phyloP scores from a whole-genome alignment of 139 green algal genomes.

The Coelastrella sp. region DNA sequence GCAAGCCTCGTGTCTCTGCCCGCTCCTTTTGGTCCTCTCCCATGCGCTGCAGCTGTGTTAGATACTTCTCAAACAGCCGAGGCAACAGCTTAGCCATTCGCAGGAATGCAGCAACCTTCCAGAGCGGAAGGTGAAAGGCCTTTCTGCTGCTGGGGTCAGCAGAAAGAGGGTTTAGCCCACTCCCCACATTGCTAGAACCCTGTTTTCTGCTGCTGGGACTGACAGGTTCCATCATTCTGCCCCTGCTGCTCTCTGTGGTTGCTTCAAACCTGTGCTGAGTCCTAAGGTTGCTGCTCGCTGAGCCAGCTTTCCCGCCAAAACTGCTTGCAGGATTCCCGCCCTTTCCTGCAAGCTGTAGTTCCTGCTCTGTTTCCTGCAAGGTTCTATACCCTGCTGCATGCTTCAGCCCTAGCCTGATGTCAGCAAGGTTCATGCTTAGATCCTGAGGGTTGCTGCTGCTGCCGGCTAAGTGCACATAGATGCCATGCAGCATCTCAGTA shows the following conservation, averaged over 20 bases:
- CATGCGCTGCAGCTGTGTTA: conserved; percentile 24
- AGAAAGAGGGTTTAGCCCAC: too few species aligned
- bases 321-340: neutral
- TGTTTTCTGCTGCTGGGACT: conserved; percentile 3
- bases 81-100: conserved; percentile 38
- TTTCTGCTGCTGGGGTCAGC: neutral
- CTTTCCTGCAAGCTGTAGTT: too few species aligned
- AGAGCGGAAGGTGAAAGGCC: conserved; percentile 26
- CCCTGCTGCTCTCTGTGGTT: conserved; percentile 34
- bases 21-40: neutral
- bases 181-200: neutral
- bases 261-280: neutral
- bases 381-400: conserved; percentile 35
- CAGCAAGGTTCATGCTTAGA: conserved; percentile 29
- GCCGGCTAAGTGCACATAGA: conserved; percentile 45
- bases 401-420: conserved; percentile 36
- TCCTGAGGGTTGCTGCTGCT: conserved; percentile 24
- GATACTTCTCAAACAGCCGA: conserved; percentile 40
- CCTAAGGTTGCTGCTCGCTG: neutral
- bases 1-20: neutral
- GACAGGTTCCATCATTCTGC: neutral
- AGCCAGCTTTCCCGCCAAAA: neutral
- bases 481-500: conserved; percentile 45
- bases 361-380: neutral
- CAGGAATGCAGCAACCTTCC: conserved; percentile 43